Base-by-base conservation (phyloP, 257 asterid species). In the Capsicum baccatum region DNA sequence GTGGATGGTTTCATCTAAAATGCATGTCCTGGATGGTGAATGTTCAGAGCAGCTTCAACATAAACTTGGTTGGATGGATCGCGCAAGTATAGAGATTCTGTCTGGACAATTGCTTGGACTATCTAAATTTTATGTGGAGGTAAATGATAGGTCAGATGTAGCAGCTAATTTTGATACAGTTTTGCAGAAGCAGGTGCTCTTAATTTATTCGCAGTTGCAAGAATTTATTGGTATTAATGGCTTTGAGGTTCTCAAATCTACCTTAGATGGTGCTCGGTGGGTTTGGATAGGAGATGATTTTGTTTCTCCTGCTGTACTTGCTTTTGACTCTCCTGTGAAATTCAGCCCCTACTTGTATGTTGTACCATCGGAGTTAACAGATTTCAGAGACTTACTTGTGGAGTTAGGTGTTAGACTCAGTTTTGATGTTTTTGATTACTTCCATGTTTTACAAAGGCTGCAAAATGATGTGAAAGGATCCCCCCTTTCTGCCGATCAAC, bases 281-380 rank as follows among this genome's bases (percentile, higher is more conserved):
- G 96, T 96, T 86, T 96, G 99, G 99, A 96, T 92, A 87, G 99
- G 99, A 86, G 99, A 96, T 90, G 99, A 93, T 42, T 96, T 96
- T 88, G 96, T 96, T 87, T 87, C 91, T 52, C 90, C 98, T 13
- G 86, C 90, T 84, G 94, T 92, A 83, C 98, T 96, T 84, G 98
- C 99, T 83, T 96, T 94, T 87, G 97, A 96, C 90, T 93, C 99
- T 67, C 99, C 99, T 69, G 97, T 94, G 88, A 94, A 94, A 88
- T 96, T 89, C 89, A 92, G 94, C 86, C 99, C 99, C 50, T 96
- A 96, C 92, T 89, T 94, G 89, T 94, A 92, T 87, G 98, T 93
- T 88, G 99, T 96, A 79, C 98, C 99, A 54, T 92, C 98, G 66
- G 99, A 96, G 90, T 89, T 96, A 83, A 91, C 96, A 47, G 84